These are phyloP conservation scores for Thozetella sp. DNA, from an alignment of 495 filamentous ascomycete genomes.

Conservation along the genomic window DNA sequence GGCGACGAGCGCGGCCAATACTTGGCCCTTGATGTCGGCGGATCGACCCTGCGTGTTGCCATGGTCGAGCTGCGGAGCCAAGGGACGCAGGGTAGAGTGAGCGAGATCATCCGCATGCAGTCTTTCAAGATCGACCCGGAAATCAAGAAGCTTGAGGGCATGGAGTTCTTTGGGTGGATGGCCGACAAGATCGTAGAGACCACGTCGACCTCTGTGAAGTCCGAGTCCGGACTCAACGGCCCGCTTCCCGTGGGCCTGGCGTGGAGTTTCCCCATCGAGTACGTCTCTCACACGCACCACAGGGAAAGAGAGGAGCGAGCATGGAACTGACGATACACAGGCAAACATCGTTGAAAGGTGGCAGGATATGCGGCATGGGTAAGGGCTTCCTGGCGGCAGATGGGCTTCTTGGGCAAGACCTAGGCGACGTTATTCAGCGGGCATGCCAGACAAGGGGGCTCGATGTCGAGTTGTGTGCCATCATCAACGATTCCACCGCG, in stretches of 20 bases:
- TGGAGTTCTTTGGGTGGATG: conserved; percentile 78
- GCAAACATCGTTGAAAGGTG: conserved; percentile 76
- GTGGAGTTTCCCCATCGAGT: conserved; percentile 90
- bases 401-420: conserved; percentile 50
- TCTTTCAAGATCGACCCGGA: conserved; percentile 51
- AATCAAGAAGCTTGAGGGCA: conserved; percentile 45
- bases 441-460: conserved; percentile 43
- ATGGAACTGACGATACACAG: conserved; percentile 38
- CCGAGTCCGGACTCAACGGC: conserved; percentile 23
- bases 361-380: conserved; percentile 80
- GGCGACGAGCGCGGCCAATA: conserved; percentile 70
- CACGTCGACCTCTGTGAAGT: conserved; percentile 33
- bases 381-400: conserved; percentile 70
- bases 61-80: conserved; percentile 66
- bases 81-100: conserved; percentile 25
- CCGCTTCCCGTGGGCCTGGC: conserved; percentile 68
- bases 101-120: conserved; percentile 43
- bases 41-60: conserved; percentile 79
- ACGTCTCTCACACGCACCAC: conserved; percentile 23
- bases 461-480: conserved; percentile 70
- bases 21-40: conserved; percentile 66
- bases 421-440: conserved; percentile 52
- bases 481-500: conserved; percentile 84
- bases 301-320: conserved; percentile 1
- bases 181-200: conserved; percentile 69